A percentile compares a stretch with the other conserved stretches of the same genome.
Evolutionary conservation across 805 yeast genomes (phyloP).

Genomic region (Yamadazyma tumulicola): DNA sequence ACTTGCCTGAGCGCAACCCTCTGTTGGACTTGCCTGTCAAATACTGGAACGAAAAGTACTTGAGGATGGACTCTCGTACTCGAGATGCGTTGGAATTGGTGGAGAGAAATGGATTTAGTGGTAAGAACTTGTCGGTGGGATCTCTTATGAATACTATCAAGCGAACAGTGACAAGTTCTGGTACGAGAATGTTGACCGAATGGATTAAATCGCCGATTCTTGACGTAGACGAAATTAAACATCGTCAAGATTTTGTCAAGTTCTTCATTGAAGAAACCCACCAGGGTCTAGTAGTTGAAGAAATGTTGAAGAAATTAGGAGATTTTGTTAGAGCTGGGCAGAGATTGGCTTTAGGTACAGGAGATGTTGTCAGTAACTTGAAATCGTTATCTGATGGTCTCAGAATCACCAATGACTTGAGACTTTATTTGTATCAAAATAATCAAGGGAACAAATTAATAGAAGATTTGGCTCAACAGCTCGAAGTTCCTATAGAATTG

Average conservation of each 20-base stretch:
- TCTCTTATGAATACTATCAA: conserved; percentile 68
- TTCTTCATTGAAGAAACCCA: conserved; percentile 17
- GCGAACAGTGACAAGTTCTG: conserved; percentile 76
- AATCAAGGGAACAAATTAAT: conserved; percentile 21
- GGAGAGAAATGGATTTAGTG: conserved; percentile 36
- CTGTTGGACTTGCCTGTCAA: conserved; percentile 66
- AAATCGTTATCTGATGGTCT: conserved; percentile 31
- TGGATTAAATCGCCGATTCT: conserved; percentile 84
- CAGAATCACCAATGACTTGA: conserved; percentile 19
- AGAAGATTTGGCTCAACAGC: conserved; percentile 18
- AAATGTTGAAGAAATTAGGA: conserved; percentile 43
- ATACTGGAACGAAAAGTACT: conserved; percentile 46
- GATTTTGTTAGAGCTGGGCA: conserved; percentile 63
- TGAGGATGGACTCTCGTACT: conserved; percentile 82
- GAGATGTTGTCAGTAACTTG: conserved; percentile 29
- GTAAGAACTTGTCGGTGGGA: conserved; percentile 56
- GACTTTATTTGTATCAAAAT: conserved; percentile 15
- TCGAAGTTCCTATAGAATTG: conserved; percentile 38
- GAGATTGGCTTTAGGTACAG: conserved; percentile 37
- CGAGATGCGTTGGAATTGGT: conserved; percentile 75
- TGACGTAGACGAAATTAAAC: conserved; percentile 49
- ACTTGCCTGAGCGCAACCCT: conserved; percentile 64
- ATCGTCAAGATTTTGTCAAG: conserved; percentile 42
- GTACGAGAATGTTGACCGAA: conserved; percentile 70
- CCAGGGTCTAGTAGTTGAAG: conserved; percentile 13